phyloP scores from a whole-genome alignment of 176 grass and related monocot genomes.

The Alopecurus myosuroides region DNA sequence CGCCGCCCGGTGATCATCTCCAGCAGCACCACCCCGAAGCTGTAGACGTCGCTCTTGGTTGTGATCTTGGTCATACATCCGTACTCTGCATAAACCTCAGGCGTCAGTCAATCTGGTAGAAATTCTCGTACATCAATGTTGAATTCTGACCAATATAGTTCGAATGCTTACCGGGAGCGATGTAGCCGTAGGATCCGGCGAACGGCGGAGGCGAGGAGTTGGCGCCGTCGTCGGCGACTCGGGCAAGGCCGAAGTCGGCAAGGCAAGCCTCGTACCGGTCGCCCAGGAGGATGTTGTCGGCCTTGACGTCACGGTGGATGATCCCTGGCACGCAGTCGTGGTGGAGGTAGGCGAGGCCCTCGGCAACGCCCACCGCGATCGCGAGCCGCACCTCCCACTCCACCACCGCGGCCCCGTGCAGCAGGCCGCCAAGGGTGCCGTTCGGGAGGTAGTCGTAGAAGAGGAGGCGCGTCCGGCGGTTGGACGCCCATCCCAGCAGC shows the following conservation, averaged over 20 bases:
- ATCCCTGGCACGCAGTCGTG: constrained; percentile 81
- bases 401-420: constrained; percentile 45
- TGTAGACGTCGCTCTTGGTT: constrained; percentile 96
- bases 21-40: constrained; percentile 78
- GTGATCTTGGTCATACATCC: constrained; percentile 90
- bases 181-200: constrained; percentile 93
- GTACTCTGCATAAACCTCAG: constrained; percentile 44
- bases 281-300: constrained; percentile 86
- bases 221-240: constrained; percentile 46
- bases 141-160: neutral
- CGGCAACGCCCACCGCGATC: constrained; percentile 72
- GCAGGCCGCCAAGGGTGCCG: constrained; percentile 59
- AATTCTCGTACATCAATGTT: neutral
- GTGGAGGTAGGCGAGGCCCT: constrained; percentile 81
- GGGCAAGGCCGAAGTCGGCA: constrained; percentile 74
- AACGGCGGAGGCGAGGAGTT: constrained; percentile 58
- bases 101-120: neutral
- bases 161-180: constrained; percentile 60
- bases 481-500: constrained; percentile 80
- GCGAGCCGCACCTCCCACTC: constrained; percentile 84
- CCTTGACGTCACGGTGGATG: constrained; percentile 87
- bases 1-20: constrained; percentile 68
- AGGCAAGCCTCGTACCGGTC: constrained; percentile 85
- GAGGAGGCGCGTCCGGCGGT: constrained; percentile 62
- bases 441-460: constrained; percentile 97